Conservation (phyloP, 2,329 filamentous ascomycete species). For the Ophiostoma ips region DNA sequence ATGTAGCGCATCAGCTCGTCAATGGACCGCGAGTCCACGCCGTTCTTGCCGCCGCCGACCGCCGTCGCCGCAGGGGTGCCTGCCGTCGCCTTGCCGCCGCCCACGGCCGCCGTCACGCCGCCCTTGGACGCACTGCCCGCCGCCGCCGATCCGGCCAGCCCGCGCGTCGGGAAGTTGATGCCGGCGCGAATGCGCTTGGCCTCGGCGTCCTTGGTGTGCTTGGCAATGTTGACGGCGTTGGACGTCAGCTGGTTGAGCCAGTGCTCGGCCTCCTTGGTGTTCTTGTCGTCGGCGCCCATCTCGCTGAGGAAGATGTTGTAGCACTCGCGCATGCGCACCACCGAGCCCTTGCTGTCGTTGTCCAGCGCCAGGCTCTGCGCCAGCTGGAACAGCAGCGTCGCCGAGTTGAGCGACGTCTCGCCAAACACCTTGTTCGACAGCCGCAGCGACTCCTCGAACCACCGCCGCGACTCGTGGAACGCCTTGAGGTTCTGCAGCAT, state of each 20-base stretch:
- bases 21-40: slow-evolving; percentile 67
- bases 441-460: slow-evolving; percentile 87
- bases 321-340: slow-evolving; percentile 87
- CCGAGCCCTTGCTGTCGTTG: slow-evolving; percentile 81
- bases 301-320: slow-evolving; percentile 88
- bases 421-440: slow-evolving; percentile 87
- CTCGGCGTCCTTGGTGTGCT: slow-evolving; percentile 79
- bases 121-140: slow-evolving; percentile 17
- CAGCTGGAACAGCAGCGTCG: slow-evolving; percentile 91
- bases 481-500: slow-evolving; percentile 95
- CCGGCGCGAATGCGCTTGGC: slow-evolving; percentile 56
- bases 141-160: slow-evolving; percentile 5
- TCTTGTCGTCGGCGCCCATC: slow-evolving; percentile 81
- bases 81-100: slow-evolving; percentile 21
- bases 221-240: slow-evolving; percentile 87
- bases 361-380: slow-evolving; percentile 93
- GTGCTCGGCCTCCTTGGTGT: slow-evolving; percentile 93
- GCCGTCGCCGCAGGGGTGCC: slow-evolving; percentile 21
- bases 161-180: slow-evolving; percentile 51
- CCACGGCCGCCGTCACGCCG: slow-evolving; percentile 25
- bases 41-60: slow-evolving; percentile 19
- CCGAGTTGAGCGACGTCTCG: slow-evolving; percentile 79
- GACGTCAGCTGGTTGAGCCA: slow-evolving; percentile 95
- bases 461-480: slow-evolving; percentile 85
- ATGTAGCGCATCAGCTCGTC: slow-evolving; percentile 93